Base-by-base conservation (phyloP, 1,139 yeast genomes). In the Wickerhamiella infanticola region DNA sequence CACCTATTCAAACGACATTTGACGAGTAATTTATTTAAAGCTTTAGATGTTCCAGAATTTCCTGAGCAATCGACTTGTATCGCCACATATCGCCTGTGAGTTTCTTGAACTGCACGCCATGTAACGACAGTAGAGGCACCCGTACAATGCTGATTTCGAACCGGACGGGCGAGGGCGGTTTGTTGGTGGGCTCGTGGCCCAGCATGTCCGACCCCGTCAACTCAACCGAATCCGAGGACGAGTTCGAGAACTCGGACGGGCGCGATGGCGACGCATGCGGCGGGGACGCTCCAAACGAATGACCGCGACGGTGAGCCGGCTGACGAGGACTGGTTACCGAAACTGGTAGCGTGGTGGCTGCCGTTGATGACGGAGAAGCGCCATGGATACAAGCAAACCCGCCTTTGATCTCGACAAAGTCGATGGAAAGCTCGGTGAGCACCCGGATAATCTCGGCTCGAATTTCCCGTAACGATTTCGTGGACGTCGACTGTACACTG, bases 81-180 rank as follows among this genome's bases (percentile, higher is more conserved):
- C 82, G 77, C 97, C 97, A 88, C 2, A 96, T 84, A 62, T 90
- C 86, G 56, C 98, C 98, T 49, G 83, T 73, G 40, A 88, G 73
- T 62, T 88, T 88, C 69, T 88, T 90, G 67, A 90, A 86, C 63
- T 88, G 96, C 45, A 90, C 90, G 62, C 97, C 98, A 54, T 83
- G 86, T 51, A 90, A 70, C 9, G 94, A 86, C 48, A 88, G 82
- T 53, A 90, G 70, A 41, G 96, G 95, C 46, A 90, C 94, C 61
- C 85, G 85, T 42, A 88, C 97, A 53, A 90, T 79, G 63, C 83
- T 88, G 51, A 90, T 83, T 60, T 90, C 97, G 63, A 90, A 90
- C 57, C 81, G 80, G 58, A 90, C 70, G 26, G 94, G 93, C 25
- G 75, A 55, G 53, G 40, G 50, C 40, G 42, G 26, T 13, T 43